Base-by-base conservation (phyloP, 352 stramenopile genomes). In the Globisporangium splendens region DNA sequence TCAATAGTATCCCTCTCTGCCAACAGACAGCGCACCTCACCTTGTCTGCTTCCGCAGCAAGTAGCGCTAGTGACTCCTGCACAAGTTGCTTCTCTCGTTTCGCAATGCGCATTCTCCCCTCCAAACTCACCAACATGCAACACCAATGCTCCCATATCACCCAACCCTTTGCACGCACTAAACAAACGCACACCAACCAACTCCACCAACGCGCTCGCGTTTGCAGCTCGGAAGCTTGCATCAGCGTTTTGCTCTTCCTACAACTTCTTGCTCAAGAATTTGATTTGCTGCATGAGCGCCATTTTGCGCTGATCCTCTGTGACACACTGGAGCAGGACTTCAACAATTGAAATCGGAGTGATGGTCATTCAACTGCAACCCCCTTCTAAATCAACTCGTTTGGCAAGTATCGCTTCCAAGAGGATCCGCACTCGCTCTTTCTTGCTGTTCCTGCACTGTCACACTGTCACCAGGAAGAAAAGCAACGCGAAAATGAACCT, bases 401-500 rank as follows among this genome's bases (percentile, higher is more conserved):
- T 18, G 28, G 17, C 13, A n/a, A 5, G 39, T 39, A 65, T 67
- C 46, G n/a, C 38, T 59, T 68, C 62, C 17, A n/a, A 46, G 41
- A 20, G 58, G 51, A 18, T 12, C 54, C 54, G n/a, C 18, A 46
- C 12, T 35, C 61, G 59, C 33, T 56, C 31, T n/a, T n/a, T 57
- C 31, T 17, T 14, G 14, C 39, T 44, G 39, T 18, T 44, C 39
- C 13, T 12, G n/a, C 28, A 35, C 28, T 35, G 5, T 18, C 39
- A 14, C 24, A 7, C 38, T 24, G 3, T 21, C 15, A 50, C n/a
- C 50, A 31, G 20, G 13, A 56, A n/a, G 33, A 44, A n/a, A 11
- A 52, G 39, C 22, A 47, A 12, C 49, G 50, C 15, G 38, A 54
- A 24, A 18, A 85, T 89, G 75, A 83, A 70, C 53, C 63, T 91